Percentiles rank a stretch among this genome's conserved stretches.
Evolutionary conservation across 352 stramenopile genomes (phyloP).

Genomic region (Globisporangium apiculatum): DNA sequence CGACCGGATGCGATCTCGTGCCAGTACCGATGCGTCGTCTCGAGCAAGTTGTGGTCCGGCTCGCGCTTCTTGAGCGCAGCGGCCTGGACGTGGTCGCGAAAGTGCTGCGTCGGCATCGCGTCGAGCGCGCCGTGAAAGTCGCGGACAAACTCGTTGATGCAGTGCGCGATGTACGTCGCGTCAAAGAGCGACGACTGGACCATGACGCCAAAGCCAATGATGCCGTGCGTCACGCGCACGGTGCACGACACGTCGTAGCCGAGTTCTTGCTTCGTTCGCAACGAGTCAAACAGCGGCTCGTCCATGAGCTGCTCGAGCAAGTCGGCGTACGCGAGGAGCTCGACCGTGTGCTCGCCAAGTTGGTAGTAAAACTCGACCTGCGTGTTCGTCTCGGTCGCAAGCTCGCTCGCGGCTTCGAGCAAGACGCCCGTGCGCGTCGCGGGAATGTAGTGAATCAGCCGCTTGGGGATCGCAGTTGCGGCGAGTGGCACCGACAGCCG

Average conservation of each 20-base stretch:
- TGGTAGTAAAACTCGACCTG: constrained; percentile 86
- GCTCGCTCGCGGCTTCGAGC: constrained; percentile 56
- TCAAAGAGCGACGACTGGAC: constrained; percentile 78
- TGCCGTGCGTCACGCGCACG: constrained; percentile 70
- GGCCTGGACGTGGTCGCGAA: constrained; percentile 73
- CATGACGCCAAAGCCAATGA: constrained; percentile 78
- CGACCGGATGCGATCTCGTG: constrained; percentile 72
- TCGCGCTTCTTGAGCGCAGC: constrained; percentile 78
- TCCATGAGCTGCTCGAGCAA: constrained; percentile 87
- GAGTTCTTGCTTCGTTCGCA: constrained; percentile 86
- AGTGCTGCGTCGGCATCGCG: constrained; percentile 60
- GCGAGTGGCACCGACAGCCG: constrained; percentile 22
- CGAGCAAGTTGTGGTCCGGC: constrained; percentile 74
- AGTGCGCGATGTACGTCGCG: constrained; percentile 50
- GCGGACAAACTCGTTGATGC: constrained; percentile 65
- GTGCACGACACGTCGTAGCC: constrained; percentile 88
- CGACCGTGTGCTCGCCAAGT: constrained; percentile 61
- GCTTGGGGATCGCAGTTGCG: constrained; percentile 25
- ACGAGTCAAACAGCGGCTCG: constrained; percentile 81
- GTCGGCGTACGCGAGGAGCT: constrained; percentile 62
- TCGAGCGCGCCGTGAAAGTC: constrained; percentile 75
- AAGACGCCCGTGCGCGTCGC: constrained; percentile 33
- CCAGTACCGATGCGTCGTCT: constrained; percentile 72
- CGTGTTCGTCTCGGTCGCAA: constrained; percentile 74
- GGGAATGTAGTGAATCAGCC: constrained; percentile 54